Conservation (phyloP, 2,329 filamentous ascomycete genomes). For the Cytospora chrysosperma region DNA sequence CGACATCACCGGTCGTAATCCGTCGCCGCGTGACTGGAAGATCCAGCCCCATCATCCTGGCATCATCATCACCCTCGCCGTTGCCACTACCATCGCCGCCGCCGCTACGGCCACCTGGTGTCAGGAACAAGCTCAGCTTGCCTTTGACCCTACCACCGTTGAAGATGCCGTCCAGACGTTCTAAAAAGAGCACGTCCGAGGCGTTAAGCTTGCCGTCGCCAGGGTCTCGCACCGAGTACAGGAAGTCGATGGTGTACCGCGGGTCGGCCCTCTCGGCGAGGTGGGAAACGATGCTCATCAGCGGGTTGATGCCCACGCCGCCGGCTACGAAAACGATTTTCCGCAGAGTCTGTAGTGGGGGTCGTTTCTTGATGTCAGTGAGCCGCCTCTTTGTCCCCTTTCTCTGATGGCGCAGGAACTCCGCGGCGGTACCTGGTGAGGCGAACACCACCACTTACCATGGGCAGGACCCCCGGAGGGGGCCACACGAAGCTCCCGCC, state of each 20-base stretch:
- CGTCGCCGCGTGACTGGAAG: constrained; percentile 40
- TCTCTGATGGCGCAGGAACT: neutral
- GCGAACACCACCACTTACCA: constrained; percentile 21
- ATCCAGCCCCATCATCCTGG: constrained; percentile 25
- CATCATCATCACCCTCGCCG: constrained; percentile 14
- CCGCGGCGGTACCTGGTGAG: neutral
- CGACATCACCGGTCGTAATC: constrained; percentile 44
- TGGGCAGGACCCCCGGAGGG: constrained; percentile 48
- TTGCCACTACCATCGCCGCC: constrained; percentile 2
- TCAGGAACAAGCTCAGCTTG: constrained; percentile 48
- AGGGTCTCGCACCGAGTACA: constrained; percentile 58
- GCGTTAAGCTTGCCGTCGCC: constrained; percentile 28
- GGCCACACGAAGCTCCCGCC: constrained; percentile 84
- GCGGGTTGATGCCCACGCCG: constrained; percentile 79
- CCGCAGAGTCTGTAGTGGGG: constrained; percentile 26
- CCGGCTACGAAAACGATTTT: constrained; percentile 75
- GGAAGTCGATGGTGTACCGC: constrained; percentile 50
- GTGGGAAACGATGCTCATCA: constrained; percentile 70
- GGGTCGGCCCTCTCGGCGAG: constrained; percentile 44
- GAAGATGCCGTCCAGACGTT: constrained; percentile 46
- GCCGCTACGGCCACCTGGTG: constrained; percentile 33
- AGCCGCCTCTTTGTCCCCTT: neutral
- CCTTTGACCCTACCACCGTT: constrained; percentile 39
- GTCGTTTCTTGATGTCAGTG: neutral
- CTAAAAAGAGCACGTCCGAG: constrained; percentile 50